Evolutionary conservation across 2,329 filamentous ascomycete genomes (phyloP).

Genomic region (Beauveria brongniartii): DNA sequence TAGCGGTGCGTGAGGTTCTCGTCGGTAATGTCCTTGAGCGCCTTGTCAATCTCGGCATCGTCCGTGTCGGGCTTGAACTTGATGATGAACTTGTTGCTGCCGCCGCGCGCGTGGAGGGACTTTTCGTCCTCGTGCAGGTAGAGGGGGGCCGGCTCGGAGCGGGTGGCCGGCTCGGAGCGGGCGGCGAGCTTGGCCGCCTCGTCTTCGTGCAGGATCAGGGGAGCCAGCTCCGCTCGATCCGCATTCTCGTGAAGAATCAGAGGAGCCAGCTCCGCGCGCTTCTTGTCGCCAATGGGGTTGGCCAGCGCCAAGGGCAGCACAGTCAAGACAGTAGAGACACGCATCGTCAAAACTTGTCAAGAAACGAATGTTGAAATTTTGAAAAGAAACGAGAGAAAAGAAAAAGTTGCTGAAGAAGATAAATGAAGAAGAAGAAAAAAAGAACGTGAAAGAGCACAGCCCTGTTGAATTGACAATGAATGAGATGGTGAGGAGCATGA

Average conservation of each 20-base stretch:
- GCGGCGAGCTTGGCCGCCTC: not conserved
- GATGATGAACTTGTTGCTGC: constrained; percentile 8
- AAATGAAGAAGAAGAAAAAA: not conserved
- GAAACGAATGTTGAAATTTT: too few relatives aligned
- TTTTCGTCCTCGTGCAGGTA: not conserved
- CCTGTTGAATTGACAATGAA: not conserved
- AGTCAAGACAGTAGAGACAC: not conserved
- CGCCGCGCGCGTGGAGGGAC: not conserved
- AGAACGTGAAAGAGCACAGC: too few relatives aligned
- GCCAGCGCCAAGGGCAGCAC: constrained; percentile 1
- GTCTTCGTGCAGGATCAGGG: not conserved
- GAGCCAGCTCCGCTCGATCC: not conserved
- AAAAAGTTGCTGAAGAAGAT: not conserved
- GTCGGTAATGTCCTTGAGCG: not conserved
- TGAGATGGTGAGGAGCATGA: not conserved
- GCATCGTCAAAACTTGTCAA: not conserved
- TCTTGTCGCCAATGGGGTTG: not conserved
- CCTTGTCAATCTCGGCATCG: not conserved
- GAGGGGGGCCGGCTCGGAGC: constrained; percentile 1
- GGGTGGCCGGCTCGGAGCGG: not conserved
- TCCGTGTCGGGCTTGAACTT: constrained; percentile 8
- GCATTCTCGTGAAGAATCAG: not conserved
- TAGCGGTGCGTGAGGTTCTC: not conserved
- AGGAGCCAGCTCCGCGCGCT: not conserved
- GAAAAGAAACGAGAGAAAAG: too few relatives aligned